phyloP scores from a whole-genome alignment of 2,329 filamentous ascomycete genomes.

The Pseudopyricularia cyperi region DNA sequence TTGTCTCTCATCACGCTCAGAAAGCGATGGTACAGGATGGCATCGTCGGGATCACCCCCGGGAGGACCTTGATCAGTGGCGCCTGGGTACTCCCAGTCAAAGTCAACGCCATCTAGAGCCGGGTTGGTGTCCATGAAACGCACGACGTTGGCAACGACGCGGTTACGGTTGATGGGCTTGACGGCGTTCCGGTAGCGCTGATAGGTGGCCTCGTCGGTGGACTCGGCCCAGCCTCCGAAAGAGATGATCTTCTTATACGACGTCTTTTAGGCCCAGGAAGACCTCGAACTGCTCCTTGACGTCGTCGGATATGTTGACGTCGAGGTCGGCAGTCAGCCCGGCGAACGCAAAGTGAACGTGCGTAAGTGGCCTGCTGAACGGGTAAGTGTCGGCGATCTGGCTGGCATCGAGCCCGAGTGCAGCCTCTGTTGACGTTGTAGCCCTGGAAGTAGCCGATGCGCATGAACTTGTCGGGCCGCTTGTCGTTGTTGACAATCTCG shows the following conservation, averaged over 20 bases:
- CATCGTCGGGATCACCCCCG: constrained; percentile 10
- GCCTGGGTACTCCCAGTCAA: constrained; percentile 8
- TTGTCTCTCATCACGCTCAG: constrained; percentile 11
- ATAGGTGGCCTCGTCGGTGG: constrained; percentile 21
- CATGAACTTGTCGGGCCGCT: neutral
- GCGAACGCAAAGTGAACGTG: constrained; percentile 21
- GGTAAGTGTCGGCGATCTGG: too few species aligned
- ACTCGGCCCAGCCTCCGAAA: constrained; percentile 31
- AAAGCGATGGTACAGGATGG: constrained; percentile 16
- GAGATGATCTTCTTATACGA: constrained; percentile 21
- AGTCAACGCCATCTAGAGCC: constrained; percentile 5
- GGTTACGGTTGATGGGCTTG: constrained; percentile 4
- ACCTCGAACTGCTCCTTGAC: constrained; percentile 14
- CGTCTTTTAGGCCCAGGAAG: constrained; percentile 20
- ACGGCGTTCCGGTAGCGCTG: constrained; percentile 18
- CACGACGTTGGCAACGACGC: constrained; percentile 5
- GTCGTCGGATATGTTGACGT: constrained; percentile 9
- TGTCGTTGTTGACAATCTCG: constrained; percentile 1
- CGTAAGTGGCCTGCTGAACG: constrained; percentile 16
- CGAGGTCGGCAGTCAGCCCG: constrained; percentile 9
- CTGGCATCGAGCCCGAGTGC: constrained; percentile 15
- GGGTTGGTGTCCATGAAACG: constrained; percentile 3
- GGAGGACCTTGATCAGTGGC: constrained; percentile 7
- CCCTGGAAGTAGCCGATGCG: constrained; percentile 22
- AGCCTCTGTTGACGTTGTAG: constrained; percentile 16